These are phyloP conservation scores for Ophiostoma himal-ulmi DNA, from an alignment of 2,329 filamentous ascomycete species.

Conservation along the genomic window DNA sequence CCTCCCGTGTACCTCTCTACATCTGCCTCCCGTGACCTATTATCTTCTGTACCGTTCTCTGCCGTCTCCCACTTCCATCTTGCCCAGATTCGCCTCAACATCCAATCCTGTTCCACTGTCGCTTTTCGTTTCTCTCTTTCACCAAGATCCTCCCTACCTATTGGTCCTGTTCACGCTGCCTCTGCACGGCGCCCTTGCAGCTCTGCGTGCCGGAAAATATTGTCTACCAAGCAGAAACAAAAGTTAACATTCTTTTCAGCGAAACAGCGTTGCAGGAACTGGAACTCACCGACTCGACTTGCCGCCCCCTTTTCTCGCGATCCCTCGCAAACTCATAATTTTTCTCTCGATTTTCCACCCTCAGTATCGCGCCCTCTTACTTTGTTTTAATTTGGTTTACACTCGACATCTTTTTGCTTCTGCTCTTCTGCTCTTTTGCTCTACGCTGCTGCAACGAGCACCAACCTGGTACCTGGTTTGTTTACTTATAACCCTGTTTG, in stretches of 20 bases:
- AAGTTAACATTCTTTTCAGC: conserved; percentile 16
- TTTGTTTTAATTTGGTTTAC: background rate
- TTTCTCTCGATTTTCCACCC: background rate
- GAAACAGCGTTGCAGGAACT: conserved; percentile 18
- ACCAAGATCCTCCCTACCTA: conserved; percentile 20
- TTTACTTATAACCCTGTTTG: background rate
- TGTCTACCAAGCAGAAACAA: background rate
- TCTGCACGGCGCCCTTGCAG: conserved; percentile 26
- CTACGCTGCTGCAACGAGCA: background rate
- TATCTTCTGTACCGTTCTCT: background rate
- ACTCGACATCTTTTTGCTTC: background rate
- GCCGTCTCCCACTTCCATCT: conserved; percentile 9
- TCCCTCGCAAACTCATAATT: background rate
- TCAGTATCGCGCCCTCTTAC: background rate
- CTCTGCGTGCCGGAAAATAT: conserved; percentile 12
- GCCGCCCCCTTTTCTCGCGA: conserved; percentile 6
- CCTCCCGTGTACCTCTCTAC: conserved; percentile 12
- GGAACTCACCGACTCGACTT: conserved; percentile 18
- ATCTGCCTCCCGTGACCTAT: conserved; percentile 3
- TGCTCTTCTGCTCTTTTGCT: background rate
- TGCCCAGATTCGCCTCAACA: conserved; percentile 16
- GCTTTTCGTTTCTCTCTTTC: background rate
- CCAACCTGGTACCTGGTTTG: background rate
- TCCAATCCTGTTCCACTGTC: conserved; percentile 23
- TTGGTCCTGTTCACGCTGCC: conserved; percentile 24